Conservation (phyloP, 352 stramenopile species). For the Phytophthora uliginosa region DNA sequence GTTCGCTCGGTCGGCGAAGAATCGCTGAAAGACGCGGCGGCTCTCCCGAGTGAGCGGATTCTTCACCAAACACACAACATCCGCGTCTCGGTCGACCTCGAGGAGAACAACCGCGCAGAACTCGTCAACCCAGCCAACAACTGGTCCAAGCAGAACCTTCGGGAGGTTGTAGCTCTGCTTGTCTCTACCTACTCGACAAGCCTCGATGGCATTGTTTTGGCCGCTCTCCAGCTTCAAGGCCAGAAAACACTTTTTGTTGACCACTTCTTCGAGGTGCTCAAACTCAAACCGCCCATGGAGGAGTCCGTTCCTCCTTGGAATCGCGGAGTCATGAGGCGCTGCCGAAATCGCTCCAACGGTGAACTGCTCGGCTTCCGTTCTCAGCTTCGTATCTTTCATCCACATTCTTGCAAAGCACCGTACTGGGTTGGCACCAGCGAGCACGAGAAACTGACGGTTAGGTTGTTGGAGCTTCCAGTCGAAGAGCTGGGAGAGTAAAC, state of each 20-base stretch:
- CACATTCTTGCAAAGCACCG: constrained; percentile 47
- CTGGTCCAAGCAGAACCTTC: constrained; percentile 64
- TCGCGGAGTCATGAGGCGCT: neutral
- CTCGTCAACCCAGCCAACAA: constrained; percentile 79
- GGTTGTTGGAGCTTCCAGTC: constrained; percentile 77
- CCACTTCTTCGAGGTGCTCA: constrained; percentile 45
- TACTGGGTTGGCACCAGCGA: constrained; percentile 50
- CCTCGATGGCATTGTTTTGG: constrained; percentile 12
- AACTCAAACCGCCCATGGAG: constrained; percentile 62
- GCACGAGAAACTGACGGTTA: constrained; percentile 52
- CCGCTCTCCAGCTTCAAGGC: constrained; percentile 20
- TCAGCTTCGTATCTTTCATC: constrained; percentile 58
- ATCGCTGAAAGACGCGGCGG: constrained; percentile 59
- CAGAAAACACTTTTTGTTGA: constrained; percentile 44
- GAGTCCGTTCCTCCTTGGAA: constrained; percentile 22
- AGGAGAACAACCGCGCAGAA: constrained; percentile 68
- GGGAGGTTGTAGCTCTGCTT: constrained; percentile 27
- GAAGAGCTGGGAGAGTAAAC: constrained; percentile 63
- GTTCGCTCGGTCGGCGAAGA: constrained; percentile 52
- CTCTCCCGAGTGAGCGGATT: constrained; percentile 61
- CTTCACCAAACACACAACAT: constrained; percentile 62
- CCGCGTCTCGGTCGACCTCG: constrained; percentile 66
- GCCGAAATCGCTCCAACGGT: constrained; percentile 54
- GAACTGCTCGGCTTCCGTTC: constrained; percentile 53
- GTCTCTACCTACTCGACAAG: constrained; percentile 26